Conservation (phyloP, 768 basidiomycete genomes). For the Boletus patriciae region DNA sequence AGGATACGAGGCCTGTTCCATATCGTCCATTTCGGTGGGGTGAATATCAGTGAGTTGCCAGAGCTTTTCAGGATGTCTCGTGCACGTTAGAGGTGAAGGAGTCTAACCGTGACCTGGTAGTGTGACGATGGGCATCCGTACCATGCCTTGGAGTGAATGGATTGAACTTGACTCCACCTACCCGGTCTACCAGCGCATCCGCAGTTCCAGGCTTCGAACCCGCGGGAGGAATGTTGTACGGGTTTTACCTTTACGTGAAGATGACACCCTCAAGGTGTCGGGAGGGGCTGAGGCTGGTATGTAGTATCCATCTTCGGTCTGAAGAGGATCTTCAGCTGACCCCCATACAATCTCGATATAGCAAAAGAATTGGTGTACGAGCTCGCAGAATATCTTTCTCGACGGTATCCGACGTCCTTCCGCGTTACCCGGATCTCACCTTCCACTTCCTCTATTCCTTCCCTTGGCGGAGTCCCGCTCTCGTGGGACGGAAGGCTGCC, state of each 20-base stretch:
- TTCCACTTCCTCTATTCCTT: slow-evolving; percentile 10
- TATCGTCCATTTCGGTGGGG: slow-evolving; percentile 68
- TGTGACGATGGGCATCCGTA: slow-evolving; percentile 67
- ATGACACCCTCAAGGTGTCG: slow-evolving; percentile 34
- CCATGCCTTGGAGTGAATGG: slow-evolving; percentile 72
- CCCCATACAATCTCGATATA: slow-evolving; percentile 25
- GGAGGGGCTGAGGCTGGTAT: slow-evolving; percentile 34
- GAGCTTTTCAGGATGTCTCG: too few relatives aligned
- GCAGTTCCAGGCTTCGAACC: slow-evolving; percentile 51
- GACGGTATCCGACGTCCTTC: slow-evolving; percentile 61
- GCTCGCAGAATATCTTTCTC: slow-evolving; percentile 62
- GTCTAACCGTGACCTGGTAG: slow-evolving; percentile 33
- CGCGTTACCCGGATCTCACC: slow-evolving; percentile 41
- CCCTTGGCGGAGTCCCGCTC: slow-evolving; percentile 25
- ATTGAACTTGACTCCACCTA: slow-evolving; percentile 68
- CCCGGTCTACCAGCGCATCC: slow-evolving; percentile 52
- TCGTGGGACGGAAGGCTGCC: slow-evolving; percentile 46
- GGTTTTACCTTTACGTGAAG: slow-evolving; percentile 45
- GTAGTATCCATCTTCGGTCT: neutral
- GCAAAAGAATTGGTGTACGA: slow-evolving; percentile 70
- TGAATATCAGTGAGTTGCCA: slow-evolving; percentile 53
- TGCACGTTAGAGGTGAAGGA: neutral
- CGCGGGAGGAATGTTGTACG: slow-evolving; percentile 49
- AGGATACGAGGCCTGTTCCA: slow-evolving; percentile 52
- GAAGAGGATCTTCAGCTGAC: neutral